Base-by-base conservation (phyloP, 345 rosid species). In the Carallia pectinifolia region DNA sequence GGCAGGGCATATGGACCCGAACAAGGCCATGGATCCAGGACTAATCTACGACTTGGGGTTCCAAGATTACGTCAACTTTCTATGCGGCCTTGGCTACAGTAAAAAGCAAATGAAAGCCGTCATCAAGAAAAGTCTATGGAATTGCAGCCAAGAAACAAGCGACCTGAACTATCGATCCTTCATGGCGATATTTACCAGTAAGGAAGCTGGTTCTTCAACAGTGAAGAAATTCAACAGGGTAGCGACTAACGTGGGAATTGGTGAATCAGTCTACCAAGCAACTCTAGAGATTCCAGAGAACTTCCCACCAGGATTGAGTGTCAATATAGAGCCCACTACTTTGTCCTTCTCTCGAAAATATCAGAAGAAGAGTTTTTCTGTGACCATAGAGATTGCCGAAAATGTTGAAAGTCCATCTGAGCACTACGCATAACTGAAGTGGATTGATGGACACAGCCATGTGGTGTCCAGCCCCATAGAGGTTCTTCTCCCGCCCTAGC, bases 1-100 rank as follows among this genome's bases (percentile, higher is more conserved):
- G 34, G 80, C 82, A 0, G 82, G 83, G 17, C 83, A 81, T 30
- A 74, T 80, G 50, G 47, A 79, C 34, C 86, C 83, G 38, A 80
- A 78, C 74, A 78, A 76, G 71, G 86, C 83, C 66, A 68, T 77
- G 78, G 77, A 83, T 65, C 89, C 84, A 3, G 87, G 85, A 50
- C 84, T 85, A 36, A 63, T 82, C n/a, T 85, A 78, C 34, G 83
- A 85, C 71, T 9, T 81, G 58, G 53, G 18, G n/a, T 48, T 73
- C 6, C 76, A 80, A 56, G 86, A 82, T 61, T 86, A 80, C 37
- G 59, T 74, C 12, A 69, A 80, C 39, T 82, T 80, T 74, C 62
- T 81, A 1, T 84, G 87, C 23, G 74, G 75, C 48, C 76, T 83
- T 16, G 73, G 71, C 33, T 84, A 83, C 48, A 77, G 73, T 1